Evolutionary conservation across 192 early-diverging fungal genomes (phyloP).

Genomic region (Rhizoclosmatium sp.): DNA sequence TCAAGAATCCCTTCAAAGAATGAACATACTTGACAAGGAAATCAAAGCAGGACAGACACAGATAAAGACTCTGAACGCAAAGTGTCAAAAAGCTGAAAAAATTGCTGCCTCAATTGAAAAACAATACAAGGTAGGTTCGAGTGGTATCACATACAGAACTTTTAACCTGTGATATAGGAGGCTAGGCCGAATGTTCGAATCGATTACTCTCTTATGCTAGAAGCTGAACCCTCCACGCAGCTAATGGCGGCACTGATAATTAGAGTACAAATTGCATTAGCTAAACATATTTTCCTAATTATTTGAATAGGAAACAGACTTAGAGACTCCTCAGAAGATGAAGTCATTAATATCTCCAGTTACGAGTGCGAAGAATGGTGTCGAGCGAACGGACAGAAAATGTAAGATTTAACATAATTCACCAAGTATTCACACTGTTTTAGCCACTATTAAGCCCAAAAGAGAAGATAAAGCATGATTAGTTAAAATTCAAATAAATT

Average conservation of each 20-base stretch:
- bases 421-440: background rate
- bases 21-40: constrained; percentile 17
- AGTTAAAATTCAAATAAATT: no score
- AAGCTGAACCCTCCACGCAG: constrained; percentile 53
- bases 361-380: background rate
- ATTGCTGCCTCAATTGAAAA: constrained; percentile 57
- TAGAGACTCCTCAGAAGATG: background rate
- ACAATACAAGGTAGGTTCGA: constrained; percentile 47
- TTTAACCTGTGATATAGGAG: constrained; percentile 33
- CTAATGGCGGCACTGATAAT: constrained; percentile 50
- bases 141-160: background rate
- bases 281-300: background rate
- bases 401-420: background rate
- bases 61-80: constrained; percentile 28
- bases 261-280: background rate
- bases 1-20: constrained; percentile 7
- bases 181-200: constrained; percentile 56
- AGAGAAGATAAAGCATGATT: no score
- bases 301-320: background rate
- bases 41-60: constrained; percentile 28
- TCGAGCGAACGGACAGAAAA: background rate
- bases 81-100: constrained; percentile 39
- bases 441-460: no score
- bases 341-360: background rate
- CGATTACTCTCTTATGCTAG: constrained; percentile 49